Evolutionary conservation across 768 basidiomycete genomes (phyloP).

Genomic region (Lentinula boryana): DNA sequence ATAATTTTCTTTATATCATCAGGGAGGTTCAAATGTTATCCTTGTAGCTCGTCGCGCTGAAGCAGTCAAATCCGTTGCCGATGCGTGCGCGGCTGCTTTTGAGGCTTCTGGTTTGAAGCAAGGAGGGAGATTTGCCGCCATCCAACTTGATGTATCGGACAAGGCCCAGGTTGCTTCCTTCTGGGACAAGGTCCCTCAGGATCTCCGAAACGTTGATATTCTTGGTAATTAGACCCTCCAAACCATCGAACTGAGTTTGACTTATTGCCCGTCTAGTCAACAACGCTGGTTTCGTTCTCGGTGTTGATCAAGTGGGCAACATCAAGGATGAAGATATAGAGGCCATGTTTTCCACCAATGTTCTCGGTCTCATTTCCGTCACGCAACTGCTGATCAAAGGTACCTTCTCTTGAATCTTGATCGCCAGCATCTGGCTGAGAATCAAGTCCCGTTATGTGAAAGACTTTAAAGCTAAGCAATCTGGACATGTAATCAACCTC

Average conservation of each 20-base stretch:
- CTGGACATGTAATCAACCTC: constrained; percentile 90
- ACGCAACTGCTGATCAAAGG: constrained; percentile 72
- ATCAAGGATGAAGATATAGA: constrained; percentile 75
- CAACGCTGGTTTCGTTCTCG: constrained; percentile 85
- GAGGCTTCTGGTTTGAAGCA: constrained; percentile 63
- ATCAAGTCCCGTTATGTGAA: background rate
- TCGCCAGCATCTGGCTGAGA: background rate
- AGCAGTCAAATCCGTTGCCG: constrained; percentile 62
- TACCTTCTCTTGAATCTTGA: constrained; percentile 9
- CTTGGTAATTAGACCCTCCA: constrained; percentile 49
- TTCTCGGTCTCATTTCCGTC: constrained; percentile 78
- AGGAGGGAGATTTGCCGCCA: constrained; percentile 70
- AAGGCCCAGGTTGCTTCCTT: constrained; percentile 63
- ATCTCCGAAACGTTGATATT: constrained; percentile 73
- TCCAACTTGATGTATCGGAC: constrained; percentile 80
- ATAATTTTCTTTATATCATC: background rate
- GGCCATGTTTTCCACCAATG: constrained; percentile 76
- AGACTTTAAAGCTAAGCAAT: constrained; percentile 76
- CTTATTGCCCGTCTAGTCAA: constrained; percentile 30
- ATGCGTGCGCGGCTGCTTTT: constrained; percentile 63
- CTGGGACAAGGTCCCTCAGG: constrained; percentile 63
- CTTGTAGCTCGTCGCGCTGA: constrained; percentile 77
- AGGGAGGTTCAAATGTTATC: constrained; percentile 87
- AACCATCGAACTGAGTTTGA: background rate
- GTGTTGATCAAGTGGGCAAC: constrained; percentile 81